Evolutionary conservation across 768 basidiomycete species (phyloP).

Genomic region (Boletus vermiculosoides): DNA sequence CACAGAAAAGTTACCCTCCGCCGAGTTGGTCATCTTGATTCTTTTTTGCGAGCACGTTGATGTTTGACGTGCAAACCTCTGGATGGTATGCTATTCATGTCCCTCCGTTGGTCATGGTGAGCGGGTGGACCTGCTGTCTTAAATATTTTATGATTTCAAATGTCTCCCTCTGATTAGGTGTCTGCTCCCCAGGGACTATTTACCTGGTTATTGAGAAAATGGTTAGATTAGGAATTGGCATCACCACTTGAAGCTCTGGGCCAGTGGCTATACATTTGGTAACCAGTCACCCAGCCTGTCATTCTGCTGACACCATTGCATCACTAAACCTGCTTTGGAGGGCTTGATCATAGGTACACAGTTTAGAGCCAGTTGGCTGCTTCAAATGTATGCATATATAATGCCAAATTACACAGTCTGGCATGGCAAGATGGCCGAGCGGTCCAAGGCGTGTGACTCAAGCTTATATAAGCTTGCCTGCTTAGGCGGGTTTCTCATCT

Average conservation of each 20-base stretch:
- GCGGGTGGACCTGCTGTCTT: too few relatives aligned
- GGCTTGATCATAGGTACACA: too few relatives aligned
- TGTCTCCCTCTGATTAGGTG: too few relatives aligned
- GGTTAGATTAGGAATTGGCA: too few relatives aligned
- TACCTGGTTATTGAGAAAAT: too few relatives aligned
- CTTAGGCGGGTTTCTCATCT: constrained; percentile 31
- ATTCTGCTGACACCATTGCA: too few relatives aligned
- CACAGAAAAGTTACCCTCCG: background rate
- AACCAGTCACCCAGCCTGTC: too few relatives aligned
- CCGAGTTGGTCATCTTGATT: background rate
- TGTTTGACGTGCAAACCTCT: background rate
- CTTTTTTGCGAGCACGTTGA: background rate
- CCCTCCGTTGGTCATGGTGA: background rate
- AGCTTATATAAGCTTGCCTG: constrained; percentile 36
- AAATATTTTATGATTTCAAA: too few relatives aligned
- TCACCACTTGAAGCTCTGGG: too few relatives aligned
- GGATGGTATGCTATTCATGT: background rate
- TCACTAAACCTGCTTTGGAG: too few relatives aligned
- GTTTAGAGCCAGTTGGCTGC: background rate
- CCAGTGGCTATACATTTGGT: too few relatives aligned
- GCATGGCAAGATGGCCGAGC: constrained; percentile 56
- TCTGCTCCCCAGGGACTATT: too few relatives aligned
- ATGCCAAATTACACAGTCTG: accelerated
- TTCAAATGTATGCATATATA: background rate
- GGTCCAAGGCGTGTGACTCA: constrained; percentile 66